Percentiles rank a stretch among this genome's conserved stretches.
Conservation (phyloP, 2,329 filamentous ascomycete genomes). For the Chrysoporthe cubensis region DNA sequence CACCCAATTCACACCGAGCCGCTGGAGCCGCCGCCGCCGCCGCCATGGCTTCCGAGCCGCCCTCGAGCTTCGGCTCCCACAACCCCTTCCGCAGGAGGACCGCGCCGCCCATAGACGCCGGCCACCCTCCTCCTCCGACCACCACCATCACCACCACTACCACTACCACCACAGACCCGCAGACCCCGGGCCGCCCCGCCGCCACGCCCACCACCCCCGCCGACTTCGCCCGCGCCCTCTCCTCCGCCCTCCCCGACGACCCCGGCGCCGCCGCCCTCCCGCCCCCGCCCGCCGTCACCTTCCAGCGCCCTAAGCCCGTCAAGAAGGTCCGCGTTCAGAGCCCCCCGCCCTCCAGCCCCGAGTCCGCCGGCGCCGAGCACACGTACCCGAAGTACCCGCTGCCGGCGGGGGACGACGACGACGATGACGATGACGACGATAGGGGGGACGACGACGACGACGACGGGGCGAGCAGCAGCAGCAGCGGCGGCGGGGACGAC, state of each 20-base stretch:
- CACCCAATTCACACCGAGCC: too few relatives aligned
- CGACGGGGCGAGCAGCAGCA: constrained; percentile 38
- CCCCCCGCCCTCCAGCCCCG: constrained; percentile 63
- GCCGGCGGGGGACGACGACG: constrained; percentile 37
- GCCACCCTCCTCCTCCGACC: constrained; percentile 25
- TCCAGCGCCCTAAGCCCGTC: constrained; percentile 55
- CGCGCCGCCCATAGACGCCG: constrained; percentile 21
- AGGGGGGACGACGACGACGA: constrained; percentile 26
- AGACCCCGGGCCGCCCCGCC: background rate
- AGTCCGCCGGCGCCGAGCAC: constrained; percentile 47
- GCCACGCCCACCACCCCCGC: constrained; percentile 26
- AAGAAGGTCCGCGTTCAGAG: constrained; percentile 72
- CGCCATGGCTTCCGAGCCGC: constrained; percentile 40
- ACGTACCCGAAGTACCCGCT: constrained; percentile 37
- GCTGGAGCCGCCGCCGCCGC: background rate
- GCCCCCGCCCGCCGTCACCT: constrained; percentile 41
- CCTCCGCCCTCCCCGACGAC: constrained; percentile 11
- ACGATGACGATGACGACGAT: constrained; percentile 36
- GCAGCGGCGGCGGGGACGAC: constrained; percentile 10
- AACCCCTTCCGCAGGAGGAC: constrained; percentile 58
- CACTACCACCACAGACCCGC: constrained; percentile 27
- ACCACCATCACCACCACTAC: constrained; percentile 10
- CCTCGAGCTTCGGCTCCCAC: constrained; percentile 45
- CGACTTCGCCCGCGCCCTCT: constrained; percentile 28
- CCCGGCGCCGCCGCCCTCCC: constrained; percentile 29